Evolutionary conservation across 1,284 basidiomycete genomes (phyloP).

Genomic region (Cutaneotrichosporon arboriforme): DNA sequence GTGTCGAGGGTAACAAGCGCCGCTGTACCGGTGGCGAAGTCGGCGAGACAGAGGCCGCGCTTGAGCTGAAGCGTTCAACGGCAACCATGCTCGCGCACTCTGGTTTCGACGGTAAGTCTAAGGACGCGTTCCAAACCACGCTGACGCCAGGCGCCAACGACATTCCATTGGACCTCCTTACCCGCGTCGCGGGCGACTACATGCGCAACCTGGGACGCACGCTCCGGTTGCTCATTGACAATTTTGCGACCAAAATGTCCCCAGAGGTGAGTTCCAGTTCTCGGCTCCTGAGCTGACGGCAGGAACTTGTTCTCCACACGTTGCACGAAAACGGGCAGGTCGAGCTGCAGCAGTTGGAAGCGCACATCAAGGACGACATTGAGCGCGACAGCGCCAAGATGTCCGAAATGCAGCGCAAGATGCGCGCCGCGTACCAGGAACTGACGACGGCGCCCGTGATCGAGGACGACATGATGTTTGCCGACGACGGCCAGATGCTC

Average conservation of each 20-base stretch:
- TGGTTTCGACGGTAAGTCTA: conserved; percentile 76
- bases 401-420: conserved; percentile 74
- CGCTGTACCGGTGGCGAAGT: conserved; percentile 35
- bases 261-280: conserved; percentile 60
- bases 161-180: conserved; percentile 71
- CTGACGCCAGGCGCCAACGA: conserved; percentile 49
- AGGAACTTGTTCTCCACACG: conserved; percentile 89
- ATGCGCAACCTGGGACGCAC: conserved; percentile 80
- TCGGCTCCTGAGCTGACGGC: not conserved
- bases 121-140: not conserved
- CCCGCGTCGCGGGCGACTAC: conserved; percentile 73
- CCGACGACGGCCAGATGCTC: conserved; percentile 66
- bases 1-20: conserved; percentile 21
- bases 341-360: conserved; percentile 68
- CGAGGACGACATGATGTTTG: conserved; percentile 70
- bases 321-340: conserved; percentile 80
- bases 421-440: conserved; percentile 74
- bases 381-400: conserved; percentile 72
- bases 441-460: conserved; percentile 53
- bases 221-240: conserved; percentile 73
- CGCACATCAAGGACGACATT: conserved; percentile 84
- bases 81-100: conserved; percentile 73
- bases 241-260: conserved; percentile 70
- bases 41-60: conserved; percentile 37
- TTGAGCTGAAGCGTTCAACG: conserved; percentile 35